These are phyloP conservation scores for Leccinum fibrillosum DNA, from an alignment of 768 basidiomycete species.

Conservation along the genomic window DNA sequence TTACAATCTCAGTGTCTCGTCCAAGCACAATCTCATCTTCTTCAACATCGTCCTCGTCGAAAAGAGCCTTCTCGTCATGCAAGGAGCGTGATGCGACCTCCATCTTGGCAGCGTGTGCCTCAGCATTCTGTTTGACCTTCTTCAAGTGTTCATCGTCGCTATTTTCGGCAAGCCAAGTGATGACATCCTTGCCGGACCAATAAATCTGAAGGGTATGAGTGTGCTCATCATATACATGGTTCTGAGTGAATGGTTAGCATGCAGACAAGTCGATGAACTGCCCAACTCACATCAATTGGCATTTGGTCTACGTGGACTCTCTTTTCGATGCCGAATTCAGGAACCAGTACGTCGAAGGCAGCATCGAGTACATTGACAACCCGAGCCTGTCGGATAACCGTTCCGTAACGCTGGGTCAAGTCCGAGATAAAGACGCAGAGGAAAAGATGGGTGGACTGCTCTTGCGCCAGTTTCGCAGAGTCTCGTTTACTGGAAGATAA, in stretches of 20 bases:
- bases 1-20: slow-evolving; percentile 41
- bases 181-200: slow-evolving; percentile 94
- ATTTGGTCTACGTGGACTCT: slow-evolving; percentile 98
- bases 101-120: slow-evolving; percentile 89
- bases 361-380: slow-evolving; percentile 96
- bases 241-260: slow-evolving; percentile 47
- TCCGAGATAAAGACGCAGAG: slow-evolving; percentile 93
- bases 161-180: slow-evolving; percentile 92
- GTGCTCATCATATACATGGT: slow-evolving; percentile 96
- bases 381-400: slow-evolving; percentile 91
- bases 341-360: slow-evolving; percentile 94
- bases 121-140: slow-evolving; percentile 90
- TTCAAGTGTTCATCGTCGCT: slow-evolving; percentile 95
- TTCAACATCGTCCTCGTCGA: slow-evolving; percentile 82
- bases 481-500: slow-evolving; percentile 69
- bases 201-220: slow-evolving; percentile 89
- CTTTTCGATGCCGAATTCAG: slow-evolving; percentile 99
- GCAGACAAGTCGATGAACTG: neutral
- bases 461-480: slow-evolving; percentile 88
- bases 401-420: slow-evolving; percentile 91
- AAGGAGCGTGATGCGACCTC: slow-evolving; percentile 82
- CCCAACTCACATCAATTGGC: slow-evolving; percentile 82
- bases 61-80: slow-evolving; percentile 83
- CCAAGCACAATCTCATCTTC: slow-evolving; percentile 81
- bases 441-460: slow-evolving; percentile 94